Evolutionary conservation across 257 asterid genomes (phyloP), one percentile per base, ranked within the genome.

Genomic region (Solanum megistacrolobum): DNA sequence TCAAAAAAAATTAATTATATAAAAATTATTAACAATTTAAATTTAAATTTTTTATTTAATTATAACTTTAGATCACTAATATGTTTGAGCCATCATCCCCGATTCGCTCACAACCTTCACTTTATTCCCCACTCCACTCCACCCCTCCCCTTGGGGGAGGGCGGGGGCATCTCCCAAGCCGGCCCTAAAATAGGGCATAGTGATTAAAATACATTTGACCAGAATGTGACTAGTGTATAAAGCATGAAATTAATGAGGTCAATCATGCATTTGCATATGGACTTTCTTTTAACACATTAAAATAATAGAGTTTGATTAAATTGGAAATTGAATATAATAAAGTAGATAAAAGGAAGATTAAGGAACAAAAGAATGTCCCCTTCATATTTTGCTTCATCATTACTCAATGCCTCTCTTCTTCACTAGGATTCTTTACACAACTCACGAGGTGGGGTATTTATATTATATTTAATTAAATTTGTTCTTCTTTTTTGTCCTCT

Each of bases 391-490:
- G 93, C 92, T 93, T 93, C 86, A 83, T 90, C 88, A 83, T 89
- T 69, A 90, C 94, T 92, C 93, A 87, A 94, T 73, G 85, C 84
- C 74, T 89, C 60, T 74, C 82, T 88, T 81, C 66, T 46, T 87
- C 91, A 92, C 94, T 92, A 84, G 88, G 95, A 94, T 93, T 87
- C 91, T 46, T 81, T 88, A 62, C 89, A 86, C 90, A 73, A 88
- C 29, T 86, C 89, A 90, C 93, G 55, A 91, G 88, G 92, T 60
- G 86, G 14, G 25, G 68, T 46, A 29, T 55, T 43, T 27, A 16
- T 52, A 52, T 43, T 46, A 18, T 55, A 55, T 55, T 55, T 55
- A 55, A 55, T 55, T 55, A 7, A 55, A 20, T 79, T 41, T 13
- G 1, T 12, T 25, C 20, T 79, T 25, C 14, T 5, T 20, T n/a